Evolutionary conservation across 2,329 filamentous ascomycete species (phyloP).

Genomic region (Tolypocladium paradoxum): DNA sequence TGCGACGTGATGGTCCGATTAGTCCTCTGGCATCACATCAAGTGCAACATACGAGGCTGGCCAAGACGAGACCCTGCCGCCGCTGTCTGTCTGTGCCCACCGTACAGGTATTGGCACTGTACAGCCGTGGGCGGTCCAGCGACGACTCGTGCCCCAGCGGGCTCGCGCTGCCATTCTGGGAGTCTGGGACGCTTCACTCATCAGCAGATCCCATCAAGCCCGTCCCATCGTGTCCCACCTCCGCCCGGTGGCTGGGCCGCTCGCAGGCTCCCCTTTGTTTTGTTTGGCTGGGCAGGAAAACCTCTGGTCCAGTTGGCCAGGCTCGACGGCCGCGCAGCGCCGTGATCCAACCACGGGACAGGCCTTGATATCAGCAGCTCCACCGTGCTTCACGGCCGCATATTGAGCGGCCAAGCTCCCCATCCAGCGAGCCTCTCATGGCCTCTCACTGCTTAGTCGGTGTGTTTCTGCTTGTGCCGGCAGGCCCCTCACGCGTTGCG

Average conservation of each 20-base stretch:
- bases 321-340: conserved; percentile 2
- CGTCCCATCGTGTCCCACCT: too few relatives aligned
- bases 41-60: not conserved
- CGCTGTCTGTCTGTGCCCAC: not conserved
- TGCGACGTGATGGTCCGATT: conserved; percentile 7
- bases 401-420: conserved; percentile 16
- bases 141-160: not conserved
- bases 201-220: not conserved
- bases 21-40: conserved; percentile 1
- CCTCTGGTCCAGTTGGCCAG: conserved; percentile 4
- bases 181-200: not conserved
- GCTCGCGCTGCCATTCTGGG: not conserved
- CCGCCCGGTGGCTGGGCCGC: not conserved
- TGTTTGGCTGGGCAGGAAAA: not conserved
- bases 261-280: not conserved
- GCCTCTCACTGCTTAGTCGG: conserved; percentile 19
- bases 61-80: not conserved
- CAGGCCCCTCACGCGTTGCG: conserved; percentile 10
- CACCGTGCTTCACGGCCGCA: conserved; percentile 25
- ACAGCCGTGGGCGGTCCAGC: not conserved
- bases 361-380: conserved; percentile 16
- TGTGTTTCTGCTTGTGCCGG: conserved; percentile 16
- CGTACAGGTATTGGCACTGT: not conserved
- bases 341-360: conserved; percentile 13
- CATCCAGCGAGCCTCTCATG: not conserved